phyloP scores from a whole-genome alignment of 768 basidiomycete species.

The Imleria badia region DNA sequence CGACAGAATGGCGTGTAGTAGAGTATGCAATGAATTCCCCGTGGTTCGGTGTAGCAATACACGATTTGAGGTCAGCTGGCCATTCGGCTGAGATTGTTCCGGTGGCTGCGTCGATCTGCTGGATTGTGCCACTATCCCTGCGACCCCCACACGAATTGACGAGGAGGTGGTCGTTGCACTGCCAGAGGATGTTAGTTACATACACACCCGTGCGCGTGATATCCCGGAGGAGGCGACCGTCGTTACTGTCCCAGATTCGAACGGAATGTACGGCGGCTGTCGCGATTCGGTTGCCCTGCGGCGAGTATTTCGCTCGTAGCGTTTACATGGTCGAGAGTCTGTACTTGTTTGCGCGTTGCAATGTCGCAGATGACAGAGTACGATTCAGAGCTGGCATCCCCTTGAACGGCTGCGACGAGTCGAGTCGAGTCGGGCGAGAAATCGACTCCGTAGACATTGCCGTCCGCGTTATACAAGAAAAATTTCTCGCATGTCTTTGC shows the following conservation, averaged over 20 bases:
- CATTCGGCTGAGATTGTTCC: not conserved
- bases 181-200: not conserved
- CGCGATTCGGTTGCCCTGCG: not conserved
- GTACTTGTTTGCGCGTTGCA: not conserved
- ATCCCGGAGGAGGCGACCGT: not conserved
- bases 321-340: not conserved
- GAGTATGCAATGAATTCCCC: not conserved
- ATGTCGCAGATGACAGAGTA: conserved; percentile 6
- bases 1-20: no score
- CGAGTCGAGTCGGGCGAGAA: conserved; percentile 2
- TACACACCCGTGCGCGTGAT: not conserved
- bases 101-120: not conserved
- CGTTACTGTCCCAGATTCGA: not conserved
- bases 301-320: not conserved
- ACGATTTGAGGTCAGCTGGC: not conserved
- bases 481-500: not conserved
- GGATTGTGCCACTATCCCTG: not conserved
- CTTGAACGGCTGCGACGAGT: not conserved
- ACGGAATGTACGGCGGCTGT: not conserved
- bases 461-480: no score
- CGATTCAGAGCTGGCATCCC: no score
- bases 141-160: not conserved
- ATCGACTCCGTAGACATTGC: not conserved
- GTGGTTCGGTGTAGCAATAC: not conserved
- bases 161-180: not conserved